Conservation (phyloP, 306 rosid species). For the Cucumis cinereus region DNA sequence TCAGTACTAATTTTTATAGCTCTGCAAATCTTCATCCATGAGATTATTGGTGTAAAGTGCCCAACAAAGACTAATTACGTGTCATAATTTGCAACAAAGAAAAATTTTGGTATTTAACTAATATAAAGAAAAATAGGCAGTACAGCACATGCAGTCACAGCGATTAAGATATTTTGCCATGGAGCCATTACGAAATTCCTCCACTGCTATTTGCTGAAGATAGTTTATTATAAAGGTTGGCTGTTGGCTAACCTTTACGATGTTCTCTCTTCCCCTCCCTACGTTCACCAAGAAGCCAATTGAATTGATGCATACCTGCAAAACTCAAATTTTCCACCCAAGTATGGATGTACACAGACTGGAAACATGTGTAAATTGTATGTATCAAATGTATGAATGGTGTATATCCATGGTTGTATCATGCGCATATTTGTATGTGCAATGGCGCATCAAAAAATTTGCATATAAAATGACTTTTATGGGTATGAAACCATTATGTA, state of each 20-base stretch:
- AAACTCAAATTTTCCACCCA: background rate
- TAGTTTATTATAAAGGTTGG: conserved; percentile 7
- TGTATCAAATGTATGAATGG: background rate
- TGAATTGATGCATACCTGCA: background rate
- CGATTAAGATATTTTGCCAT: background rate
- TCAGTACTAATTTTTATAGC: background rate
- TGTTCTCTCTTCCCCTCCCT: background rate
- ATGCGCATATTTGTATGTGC: background rate
- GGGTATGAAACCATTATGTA: background rate
- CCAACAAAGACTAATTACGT: conserved; percentile 3
- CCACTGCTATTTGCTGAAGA: conserved; percentile 1
- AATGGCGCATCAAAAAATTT: background rate
- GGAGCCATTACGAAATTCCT: background rate
- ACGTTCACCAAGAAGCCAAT: background rate
- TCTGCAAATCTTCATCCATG: conserved; percentile 4
- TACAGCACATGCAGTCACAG: background rate
- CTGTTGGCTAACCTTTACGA: background rate
- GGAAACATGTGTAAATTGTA: background rate
- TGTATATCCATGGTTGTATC: background rate
- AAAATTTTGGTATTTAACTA: background rate
- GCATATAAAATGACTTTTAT: background rate
- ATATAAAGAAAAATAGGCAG: background rate
- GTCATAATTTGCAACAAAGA: conserved; percentile 1
- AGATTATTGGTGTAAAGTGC: conserved; percentile 3
- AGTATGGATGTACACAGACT: background rate